Percentiles rank a stretch among this genome's conserved stretches.
These are phyloP conservation scores for Dicorynia guianensis DNA, from an alignment of 306 rosid genomes.

Conservation along the genomic window DNA sequence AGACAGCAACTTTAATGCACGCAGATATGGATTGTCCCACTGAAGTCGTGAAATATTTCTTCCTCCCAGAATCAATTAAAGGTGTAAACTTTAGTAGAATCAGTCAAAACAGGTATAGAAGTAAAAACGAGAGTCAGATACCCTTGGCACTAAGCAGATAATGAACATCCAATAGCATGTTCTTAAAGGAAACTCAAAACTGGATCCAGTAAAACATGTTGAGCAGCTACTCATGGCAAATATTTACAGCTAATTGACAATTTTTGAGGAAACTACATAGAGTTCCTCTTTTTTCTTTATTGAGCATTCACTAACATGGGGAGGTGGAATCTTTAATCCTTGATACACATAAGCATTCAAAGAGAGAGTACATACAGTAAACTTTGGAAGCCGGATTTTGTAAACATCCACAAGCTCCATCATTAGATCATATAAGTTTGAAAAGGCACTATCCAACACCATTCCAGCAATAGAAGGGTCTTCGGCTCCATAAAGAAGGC, in stretches of 20 bases:
- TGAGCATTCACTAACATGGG: constrained; percentile 26
- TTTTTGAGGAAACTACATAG: constrained; percentile 15
- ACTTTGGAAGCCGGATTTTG: constrained; percentile 95
- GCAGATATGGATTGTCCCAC: background rate
- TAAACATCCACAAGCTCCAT: constrained; percentile 95
- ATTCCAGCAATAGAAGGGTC: constrained; percentile 94
- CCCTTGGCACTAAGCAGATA: background rate
- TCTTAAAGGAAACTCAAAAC: constrained; percentile 21
- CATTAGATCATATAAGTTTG: constrained; percentile 88
- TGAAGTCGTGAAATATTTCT: constrained; percentile 10
- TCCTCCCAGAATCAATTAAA: constrained; percentile 15
- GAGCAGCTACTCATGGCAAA: background rate
- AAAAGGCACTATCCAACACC: constrained; percentile 99
- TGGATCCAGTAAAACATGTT: constrained; percentile 12
- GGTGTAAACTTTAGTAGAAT: background rate
- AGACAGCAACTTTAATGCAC: constrained; percentile 7
- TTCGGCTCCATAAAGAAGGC: constrained; percentile 99
- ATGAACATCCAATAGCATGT: constrained; percentile 2
- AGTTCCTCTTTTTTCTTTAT: constrained; percentile 1
- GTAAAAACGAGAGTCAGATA: constrained; percentile 27
- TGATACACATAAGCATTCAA: background rate
- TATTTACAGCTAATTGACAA: constrained; percentile 23
- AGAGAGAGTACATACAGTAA: constrained; percentile 66
- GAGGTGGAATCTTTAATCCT: constrained; percentile 6
- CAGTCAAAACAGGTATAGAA: constrained; percentile 3